Conservation (phyloP, 805 yeast species). For the Saccharomycopsis sp. region DNA sequence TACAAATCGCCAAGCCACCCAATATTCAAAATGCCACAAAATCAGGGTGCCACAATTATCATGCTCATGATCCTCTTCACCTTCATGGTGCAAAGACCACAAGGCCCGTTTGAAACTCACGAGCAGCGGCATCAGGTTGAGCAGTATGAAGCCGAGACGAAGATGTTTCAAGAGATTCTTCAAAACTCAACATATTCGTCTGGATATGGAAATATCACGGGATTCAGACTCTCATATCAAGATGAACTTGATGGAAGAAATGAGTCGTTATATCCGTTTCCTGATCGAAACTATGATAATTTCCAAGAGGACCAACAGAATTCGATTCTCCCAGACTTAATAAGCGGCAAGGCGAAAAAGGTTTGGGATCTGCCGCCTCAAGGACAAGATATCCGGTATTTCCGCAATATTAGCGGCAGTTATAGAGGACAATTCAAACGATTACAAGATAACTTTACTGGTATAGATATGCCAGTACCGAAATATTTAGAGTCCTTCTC, state of each 20-base stretch:
- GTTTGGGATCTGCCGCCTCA: conserved; percentile 43
- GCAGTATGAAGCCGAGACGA: conserved; percentile 29
- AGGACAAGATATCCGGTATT: conserved; percentile 23
- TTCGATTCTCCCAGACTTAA: conserved; percentile 53
- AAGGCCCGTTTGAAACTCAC: not conserved
- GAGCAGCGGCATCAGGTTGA: not conserved
- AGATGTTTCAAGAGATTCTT: conserved; percentile 32
- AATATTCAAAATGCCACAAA: not conserved
- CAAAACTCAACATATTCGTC: conserved; percentile 36
- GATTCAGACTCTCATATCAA: conserved; percentile 57
- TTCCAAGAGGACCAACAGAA: conserved; percentile 45
- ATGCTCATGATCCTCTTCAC: not conserved
- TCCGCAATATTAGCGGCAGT: conserved; percentile 44
- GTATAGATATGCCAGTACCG: conserved; percentile 31
- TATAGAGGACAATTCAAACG: conserved; percentile 37
- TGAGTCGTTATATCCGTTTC: conserved; percentile 53
- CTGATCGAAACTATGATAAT: conserved; percentile 35
- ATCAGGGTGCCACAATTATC: not conserved
- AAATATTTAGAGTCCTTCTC: conserved; percentile 27
- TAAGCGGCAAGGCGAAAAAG: conserved; percentile 40
- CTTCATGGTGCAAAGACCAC: not conserved
- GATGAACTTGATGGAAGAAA: conserved; percentile 45
- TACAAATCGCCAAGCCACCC: not conserved
- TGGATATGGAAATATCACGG: conserved; percentile 71
- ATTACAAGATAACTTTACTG: conserved; percentile 19